phyloP scores from a whole-genome alignment of 2,329 filamentous ascomycete genomes.

The Gnomoniopsis sp. region DNA sequence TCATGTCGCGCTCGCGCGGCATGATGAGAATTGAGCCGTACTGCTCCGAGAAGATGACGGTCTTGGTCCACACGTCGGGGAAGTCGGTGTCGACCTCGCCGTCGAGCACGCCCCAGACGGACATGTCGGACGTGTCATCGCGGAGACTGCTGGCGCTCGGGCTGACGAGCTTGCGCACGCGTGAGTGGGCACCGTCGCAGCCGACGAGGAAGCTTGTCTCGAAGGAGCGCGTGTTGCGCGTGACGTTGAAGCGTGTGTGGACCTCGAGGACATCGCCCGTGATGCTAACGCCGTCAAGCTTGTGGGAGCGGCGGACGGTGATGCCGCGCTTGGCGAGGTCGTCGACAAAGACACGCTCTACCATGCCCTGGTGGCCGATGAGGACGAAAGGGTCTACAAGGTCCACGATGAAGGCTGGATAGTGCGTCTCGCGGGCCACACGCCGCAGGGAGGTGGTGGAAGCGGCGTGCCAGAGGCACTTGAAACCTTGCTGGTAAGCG shows the following conservation, averaged over 20 bases:
- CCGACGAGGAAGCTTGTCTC: slow-evolving; percentile 13
- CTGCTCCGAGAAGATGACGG: slow-evolving; percentile 63
- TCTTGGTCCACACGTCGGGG: slow-evolving; percentile 73
- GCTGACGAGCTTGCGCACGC: slow-evolving; percentile 61
- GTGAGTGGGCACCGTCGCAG: slow-evolving; percentile 63
- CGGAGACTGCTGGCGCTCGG: slow-evolving; percentile 45
- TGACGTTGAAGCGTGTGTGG: slow-evolving; percentile 35
- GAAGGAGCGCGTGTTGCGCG: slow-evolving; percentile 26
- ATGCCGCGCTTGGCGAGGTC: slow-evolving; percentile 50
- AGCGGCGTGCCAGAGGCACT: slow-evolving; percentile 1
- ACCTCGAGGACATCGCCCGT: slow-evolving; percentile 41
- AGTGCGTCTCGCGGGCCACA: slow-evolving; percentile 40
- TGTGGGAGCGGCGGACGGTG: slow-evolving; percentile 37
- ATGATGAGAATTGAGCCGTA: slow-evolving; percentile 71
- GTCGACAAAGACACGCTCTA: slow-evolving; percentile 52
- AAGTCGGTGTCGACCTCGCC: slow-evolving; percentile 69
- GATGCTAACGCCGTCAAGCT: slow-evolving; percentile 30
- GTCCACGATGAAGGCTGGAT: slow-evolving; percentile 28
- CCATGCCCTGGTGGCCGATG: slow-evolving; percentile 54
- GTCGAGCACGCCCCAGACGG: slow-evolving; percentile 68
- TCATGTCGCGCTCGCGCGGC: slow-evolving; percentile 70
- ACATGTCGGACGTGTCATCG: slow-evolving; percentile 49
- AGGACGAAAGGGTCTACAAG: slow-evolving; percentile 31
- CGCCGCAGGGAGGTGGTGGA: slow-evolving; percentile 37
- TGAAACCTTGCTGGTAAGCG: too few relatives aligned